These are phyloP conservation scores for Jamesozyma spencerorum DNA, from an alignment of 805 yeast species.

Conservation along the genomic window DNA sequence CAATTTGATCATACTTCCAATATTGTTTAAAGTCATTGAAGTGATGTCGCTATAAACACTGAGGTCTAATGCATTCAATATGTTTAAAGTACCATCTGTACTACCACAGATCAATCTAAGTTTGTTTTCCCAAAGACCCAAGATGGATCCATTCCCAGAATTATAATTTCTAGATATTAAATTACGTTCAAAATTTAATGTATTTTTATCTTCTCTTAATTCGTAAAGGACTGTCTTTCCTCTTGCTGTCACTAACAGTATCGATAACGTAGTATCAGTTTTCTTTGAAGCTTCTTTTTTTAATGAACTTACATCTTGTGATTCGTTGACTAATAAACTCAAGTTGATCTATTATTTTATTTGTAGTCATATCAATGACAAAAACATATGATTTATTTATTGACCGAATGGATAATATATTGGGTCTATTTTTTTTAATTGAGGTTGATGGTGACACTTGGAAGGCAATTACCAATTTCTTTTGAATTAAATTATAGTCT, in stretches of 20 bases:
- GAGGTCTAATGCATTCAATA: slow-evolving; percentile 16
- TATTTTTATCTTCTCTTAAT: slow-evolving; percentile 7
- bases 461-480: background rate
- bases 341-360: slow-evolving; percentile 13
- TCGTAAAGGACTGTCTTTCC: slow-evolving; percentile 23
- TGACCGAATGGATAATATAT: background rate
- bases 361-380: slow-evolving; percentile 4
- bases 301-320: slow-evolving; percentile 11
- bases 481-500: slow-evolving; percentile 4
- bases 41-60: slow-evolving; percentile 11
- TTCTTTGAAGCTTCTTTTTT: slow-evolving; percentile 7
- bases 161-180: slow-evolving; percentile 15
- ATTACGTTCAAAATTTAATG: slow-evolving; percentile 13
- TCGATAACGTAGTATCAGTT: slow-evolving; percentile 8
- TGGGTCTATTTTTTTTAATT: background rate
- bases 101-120: slow-evolving; percentile 16
- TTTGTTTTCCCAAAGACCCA: slow-evolving; percentile 14
- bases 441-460: background rate
- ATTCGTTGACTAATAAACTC: slow-evolving; percentile 18
- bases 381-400: slow-evolving; percentile 1
- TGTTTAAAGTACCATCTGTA: slow-evolving; percentile 14
- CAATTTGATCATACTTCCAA: background rate
- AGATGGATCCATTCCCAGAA: slow-evolving; percentile 11
- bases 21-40: background rate
- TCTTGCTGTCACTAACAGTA: slow-evolving; percentile 13